Conservation (phyloP, 192 early-diverging fungal genomes). For the Backusella tarrabulga region DNA sequence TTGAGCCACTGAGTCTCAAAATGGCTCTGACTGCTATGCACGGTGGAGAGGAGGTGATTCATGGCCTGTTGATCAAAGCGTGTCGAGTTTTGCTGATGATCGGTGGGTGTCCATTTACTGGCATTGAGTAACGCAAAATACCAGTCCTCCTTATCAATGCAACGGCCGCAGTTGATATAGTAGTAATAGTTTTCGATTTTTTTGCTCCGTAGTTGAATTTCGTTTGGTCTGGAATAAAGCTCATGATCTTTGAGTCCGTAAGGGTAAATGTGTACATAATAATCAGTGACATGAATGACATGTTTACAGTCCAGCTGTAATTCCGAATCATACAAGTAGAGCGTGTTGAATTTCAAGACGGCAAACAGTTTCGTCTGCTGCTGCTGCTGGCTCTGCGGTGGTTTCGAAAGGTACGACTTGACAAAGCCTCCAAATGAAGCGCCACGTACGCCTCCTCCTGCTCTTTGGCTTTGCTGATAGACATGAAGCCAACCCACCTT, state of each 20-base stretch:
- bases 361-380: slow-evolving; percentile 44
- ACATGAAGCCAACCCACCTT: slow-evolving; percentile 36
- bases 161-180: slow-evolving; percentile 61
- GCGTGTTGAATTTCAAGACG: slow-evolving; percentile 72
- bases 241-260: slow-evolving; percentile 67
- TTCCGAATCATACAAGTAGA: slow-evolving; percentile 83
- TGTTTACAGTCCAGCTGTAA: slow-evolving; percentile 40
- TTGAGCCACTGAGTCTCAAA: slow-evolving; percentile 76
- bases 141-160: slow-evolving; percentile 91
- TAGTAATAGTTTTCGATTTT: slow-evolving; percentile 57
- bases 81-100: slow-evolving; percentile 24
- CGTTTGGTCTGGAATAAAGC: slow-evolving; percentile 64
- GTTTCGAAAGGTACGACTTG: slow-evolving; percentile 41
- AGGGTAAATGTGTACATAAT: slow-evolving; percentile 74
- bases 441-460: not conserved
- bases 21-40: slow-evolving; percentile 55
- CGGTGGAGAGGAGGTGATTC: slow-evolving; percentile 38
- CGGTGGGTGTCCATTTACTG: slow-evolving; percentile 31
- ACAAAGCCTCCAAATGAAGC: not conserved
- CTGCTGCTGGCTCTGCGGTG: slow-evolving; percentile 26
- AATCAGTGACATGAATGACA: slow-evolving; percentile 67
- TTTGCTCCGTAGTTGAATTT: slow-evolving; percentile 56
- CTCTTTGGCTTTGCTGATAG: slow-evolving; percentile 6
- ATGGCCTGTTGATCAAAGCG: slow-evolving; percentile 41
- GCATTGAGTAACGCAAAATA: slow-evolving; percentile 70